A percentile compares a stretch with the other conserved stretches of the same genome.
phyloP scores from a whole-genome alignment of 2,329 filamentous ascomycete genomes.

The Teratosphaeriaceae sp. region DNA sequence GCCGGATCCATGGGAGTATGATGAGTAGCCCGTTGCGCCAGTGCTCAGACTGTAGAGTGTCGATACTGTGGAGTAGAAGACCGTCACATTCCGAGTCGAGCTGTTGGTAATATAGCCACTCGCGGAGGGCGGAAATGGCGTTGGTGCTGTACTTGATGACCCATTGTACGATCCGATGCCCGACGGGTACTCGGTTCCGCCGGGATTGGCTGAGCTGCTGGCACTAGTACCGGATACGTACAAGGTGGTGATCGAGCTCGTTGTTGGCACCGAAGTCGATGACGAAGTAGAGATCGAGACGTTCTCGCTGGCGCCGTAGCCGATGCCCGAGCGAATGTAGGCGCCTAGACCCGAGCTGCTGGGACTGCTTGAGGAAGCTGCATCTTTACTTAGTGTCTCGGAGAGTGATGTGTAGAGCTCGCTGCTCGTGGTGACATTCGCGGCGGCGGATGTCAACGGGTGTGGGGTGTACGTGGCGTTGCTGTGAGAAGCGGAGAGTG shows the following conservation, averaged over 20 bases:
- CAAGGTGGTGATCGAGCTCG: background rate
- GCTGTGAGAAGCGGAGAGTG: background rate
- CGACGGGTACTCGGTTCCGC: background rate
- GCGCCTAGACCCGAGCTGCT: background rate
- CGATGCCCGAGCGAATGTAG: background rate
- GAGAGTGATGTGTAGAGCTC: background rate
- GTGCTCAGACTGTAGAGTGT: background rate
- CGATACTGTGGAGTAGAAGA: background rate
- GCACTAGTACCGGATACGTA: background rate
- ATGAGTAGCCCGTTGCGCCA: background rate
- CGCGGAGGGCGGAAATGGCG: no score
- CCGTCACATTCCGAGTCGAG: background rate
- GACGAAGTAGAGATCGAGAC: no score
- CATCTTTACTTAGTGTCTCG: no score
- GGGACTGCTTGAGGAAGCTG: no score
- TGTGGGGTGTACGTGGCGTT: background rate
- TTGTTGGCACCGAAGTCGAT: background rate
- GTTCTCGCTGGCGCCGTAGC: background rate
- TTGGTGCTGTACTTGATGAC: no score
- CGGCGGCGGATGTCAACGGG: background rate
- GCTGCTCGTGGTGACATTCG: background rate
- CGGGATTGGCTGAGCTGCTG: background rate
- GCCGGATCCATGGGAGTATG: background rate
- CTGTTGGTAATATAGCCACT: no score
- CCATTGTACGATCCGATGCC: background rate